Percentiles rank a stretch among this genome's conserved stretches.
These are phyloP conservation scores for Vitis amurensis DNA, from an alignment of 164 flowering plant genomes.

Conservation along the genomic window DNA sequence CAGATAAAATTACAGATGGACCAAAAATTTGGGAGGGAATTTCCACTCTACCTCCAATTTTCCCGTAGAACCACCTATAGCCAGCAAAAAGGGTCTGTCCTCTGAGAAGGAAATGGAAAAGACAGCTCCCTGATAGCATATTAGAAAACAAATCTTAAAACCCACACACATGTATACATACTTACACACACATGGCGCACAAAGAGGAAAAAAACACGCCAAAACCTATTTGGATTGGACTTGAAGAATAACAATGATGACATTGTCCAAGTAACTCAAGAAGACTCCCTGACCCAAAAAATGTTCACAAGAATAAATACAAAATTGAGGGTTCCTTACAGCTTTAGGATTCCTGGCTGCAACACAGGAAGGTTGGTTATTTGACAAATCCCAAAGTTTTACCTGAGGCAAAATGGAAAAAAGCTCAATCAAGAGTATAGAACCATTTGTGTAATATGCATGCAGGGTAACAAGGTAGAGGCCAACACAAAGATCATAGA, in stretches of 20 bases:
- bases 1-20: not conserved
- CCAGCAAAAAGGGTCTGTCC: conserved; percentile 74
- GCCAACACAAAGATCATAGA: not conserved
- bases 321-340: conserved; percentile 38
- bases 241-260: too few relatives aligned
- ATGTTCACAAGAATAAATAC: too few relatives aligned
- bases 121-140: conserved; percentile 63
- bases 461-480: not conserved
- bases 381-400: conserved; percentile 87
- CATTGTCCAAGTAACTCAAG: too few relatives aligned
- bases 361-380: conserved; percentile 76
- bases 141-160: not conserved
- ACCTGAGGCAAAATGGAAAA: conserved; percentile 40
- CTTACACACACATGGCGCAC: not conserved
- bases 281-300: too few relatives aligned
- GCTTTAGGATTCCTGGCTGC: conserved; percentile 74
- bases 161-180: not conserved
- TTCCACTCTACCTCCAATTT: conserved; percentile 58
- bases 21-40: not conserved
- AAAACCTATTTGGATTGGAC: too few relatives aligned
- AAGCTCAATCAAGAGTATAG: not conserved
- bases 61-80: conserved; percentile 88
- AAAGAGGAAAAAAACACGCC: too few relatives aligned
- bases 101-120: conserved; percentile 76
- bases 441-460: not conserved